Evolutionary conservation across 2,329 filamentous ascomycete genomes (phyloP).

Genomic region (Calcarisporium arbuscula): DNA sequence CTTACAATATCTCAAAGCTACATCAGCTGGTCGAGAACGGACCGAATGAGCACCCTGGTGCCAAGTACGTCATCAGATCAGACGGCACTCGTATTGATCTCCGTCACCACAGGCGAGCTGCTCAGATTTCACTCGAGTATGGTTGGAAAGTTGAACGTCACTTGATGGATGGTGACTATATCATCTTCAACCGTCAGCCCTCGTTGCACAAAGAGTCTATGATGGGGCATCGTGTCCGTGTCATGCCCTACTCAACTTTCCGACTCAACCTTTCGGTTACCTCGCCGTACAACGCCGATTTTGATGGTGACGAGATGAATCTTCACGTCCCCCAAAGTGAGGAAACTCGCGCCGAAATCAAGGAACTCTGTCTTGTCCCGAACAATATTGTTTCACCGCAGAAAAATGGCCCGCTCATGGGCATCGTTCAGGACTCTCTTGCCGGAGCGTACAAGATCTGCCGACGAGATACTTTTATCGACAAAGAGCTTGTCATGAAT

Average conservation of each 20-base stretch:
- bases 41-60: slow-evolving; percentile 90
- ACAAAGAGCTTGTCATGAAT: slow-evolving; percentile 91
- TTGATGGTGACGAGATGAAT: slow-evolving; percentile 99
- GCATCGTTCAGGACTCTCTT: slow-evolving; percentile 97
- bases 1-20: slow-evolving; percentile 93
- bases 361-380: slow-evolving; percentile 93
- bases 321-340: slow-evolving; percentile 97
- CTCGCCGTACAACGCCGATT: slow-evolving; percentile 98
- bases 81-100: slow-evolving; percentile 93
- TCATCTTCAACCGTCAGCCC: slow-evolving; percentile 99
- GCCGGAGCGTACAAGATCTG: slow-evolving; percentile 97
- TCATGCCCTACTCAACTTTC: slow-evolving; percentile 99
- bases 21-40: slow-evolving; percentile 87
- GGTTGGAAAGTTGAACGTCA: slow-evolving; percentile 99
- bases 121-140: slow-evolving; percentile 81
- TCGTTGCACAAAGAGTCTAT: slow-evolving; percentile 99
- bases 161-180: slow-evolving; percentile 91
- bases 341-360: slow-evolving; percentile 91
- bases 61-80: slow-evolving; percentile 90
- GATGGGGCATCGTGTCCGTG: slow-evolving; percentile 97
- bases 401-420: slow-evolving; percentile 95
- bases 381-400: slow-evolving; percentile 98
- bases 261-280: slow-evolving; percentile 95
- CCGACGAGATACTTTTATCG: slow-evolving; percentile 84
- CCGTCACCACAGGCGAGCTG: slow-evolving; percentile 82